phyloP scores from a whole-genome alignment of 2,329 filamentous ascomycete species.

The Fusarium sp. region DNA sequence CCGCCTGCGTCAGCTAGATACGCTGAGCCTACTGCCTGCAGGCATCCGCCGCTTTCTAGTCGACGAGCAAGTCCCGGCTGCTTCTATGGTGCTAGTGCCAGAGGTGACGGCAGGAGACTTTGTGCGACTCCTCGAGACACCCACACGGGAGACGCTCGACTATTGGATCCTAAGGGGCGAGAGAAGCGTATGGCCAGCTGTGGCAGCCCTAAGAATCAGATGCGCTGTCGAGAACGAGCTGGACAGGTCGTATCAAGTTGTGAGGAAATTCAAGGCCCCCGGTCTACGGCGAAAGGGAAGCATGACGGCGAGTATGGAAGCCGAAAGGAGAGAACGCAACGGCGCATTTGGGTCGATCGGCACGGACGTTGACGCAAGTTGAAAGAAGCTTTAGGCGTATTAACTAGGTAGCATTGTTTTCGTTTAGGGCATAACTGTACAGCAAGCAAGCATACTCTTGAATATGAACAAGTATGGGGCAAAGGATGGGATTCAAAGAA shows the following conservation, averaged over 20 bases:
- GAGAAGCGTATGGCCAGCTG: conserved; percentile 89
- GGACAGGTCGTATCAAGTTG: conserved; percentile 85
- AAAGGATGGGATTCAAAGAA: not conserved
- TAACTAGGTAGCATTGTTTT: conserved; percentile 1
- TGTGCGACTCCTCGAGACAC: conserved; percentile 82
- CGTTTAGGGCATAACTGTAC: not conserved
- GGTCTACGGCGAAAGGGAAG: conserved; percentile 61
- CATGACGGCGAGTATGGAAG: conserved; percentile 47
- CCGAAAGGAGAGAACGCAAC: conserved; percentile 31
- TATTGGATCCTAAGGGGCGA: conserved; percentile 91
- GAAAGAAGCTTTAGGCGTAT: conserved; percentile 10
- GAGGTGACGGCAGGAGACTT: conserved; percentile 81
- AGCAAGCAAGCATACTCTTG: not conserved
- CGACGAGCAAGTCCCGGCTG: conserved; percentile 83
- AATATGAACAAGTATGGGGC: not conserved
- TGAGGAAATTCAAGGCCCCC: conserved; percentile 71
- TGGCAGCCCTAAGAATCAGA: conserved; percentile 82
- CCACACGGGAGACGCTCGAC: conserved; percentile 78
- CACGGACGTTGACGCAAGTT: conserved; percentile 20
- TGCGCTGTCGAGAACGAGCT: conserved; percentile 90
- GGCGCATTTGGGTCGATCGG: conserved; percentile 18
- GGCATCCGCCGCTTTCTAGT: conserved; percentile 81
- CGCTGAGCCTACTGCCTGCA: conserved; percentile 76
- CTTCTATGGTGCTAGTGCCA: conserved; percentile 84
- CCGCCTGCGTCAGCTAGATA: conserved; percentile 83